phyloP scores from a whole-genome alignment of 1,284 basidiomycete genomes.

The Cutaneotrichosporon sp. region DNA sequence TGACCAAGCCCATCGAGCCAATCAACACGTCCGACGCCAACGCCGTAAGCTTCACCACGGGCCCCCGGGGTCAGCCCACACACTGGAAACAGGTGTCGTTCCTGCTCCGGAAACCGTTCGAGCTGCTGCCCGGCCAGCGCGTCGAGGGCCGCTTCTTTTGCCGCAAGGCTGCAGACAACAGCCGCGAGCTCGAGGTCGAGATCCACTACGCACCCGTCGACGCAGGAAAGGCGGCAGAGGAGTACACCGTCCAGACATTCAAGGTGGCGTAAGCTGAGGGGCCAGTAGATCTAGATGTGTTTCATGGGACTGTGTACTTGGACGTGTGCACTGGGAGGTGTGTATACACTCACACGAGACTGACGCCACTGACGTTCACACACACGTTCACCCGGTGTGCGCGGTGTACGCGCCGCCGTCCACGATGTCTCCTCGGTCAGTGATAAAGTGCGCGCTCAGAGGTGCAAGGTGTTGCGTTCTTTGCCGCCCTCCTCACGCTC shows the following conservation, averaged over 20 bases:
- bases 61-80: slow-evolving; percentile 74
- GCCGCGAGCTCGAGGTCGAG: slow-evolving; percentile 84
- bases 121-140: slow-evolving; percentile 62
- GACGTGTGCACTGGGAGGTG: too few relatives aligned
- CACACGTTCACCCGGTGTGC: too few relatives aligned
- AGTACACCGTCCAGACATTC: slow-evolving; percentile 30
- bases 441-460: too few relatives aligned
- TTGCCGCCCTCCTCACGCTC: too few relatives aligned
- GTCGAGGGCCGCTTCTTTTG: slow-evolving; percentile 77
- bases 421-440: too few relatives aligned
- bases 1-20: slow-evolving; percentile 21
- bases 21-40: slow-evolving; percentile 30
- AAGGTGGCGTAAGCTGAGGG: slow-evolving; percentile 23
- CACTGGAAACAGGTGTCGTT: slow-evolving; percentile 98
- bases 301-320: too few relatives aligned
- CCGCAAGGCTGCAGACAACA: slow-evolving; percentile 72
- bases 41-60: slow-evolving; percentile 76
- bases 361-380: too few relatives aligned
- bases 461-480: too few relatives aligned
- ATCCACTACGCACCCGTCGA: slow-evolving; percentile 58
- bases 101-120: slow-evolving; percentile 72
- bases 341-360: too few relatives aligned
- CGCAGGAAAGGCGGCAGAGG: slow-evolving; percentile 13
- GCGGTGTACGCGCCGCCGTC: too few relatives aligned
- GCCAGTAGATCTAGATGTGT: neutral